phyloP scores from a whole-genome alignment of 768 basidiomycete species.

The Sporobolomyces roseus region DNA sequence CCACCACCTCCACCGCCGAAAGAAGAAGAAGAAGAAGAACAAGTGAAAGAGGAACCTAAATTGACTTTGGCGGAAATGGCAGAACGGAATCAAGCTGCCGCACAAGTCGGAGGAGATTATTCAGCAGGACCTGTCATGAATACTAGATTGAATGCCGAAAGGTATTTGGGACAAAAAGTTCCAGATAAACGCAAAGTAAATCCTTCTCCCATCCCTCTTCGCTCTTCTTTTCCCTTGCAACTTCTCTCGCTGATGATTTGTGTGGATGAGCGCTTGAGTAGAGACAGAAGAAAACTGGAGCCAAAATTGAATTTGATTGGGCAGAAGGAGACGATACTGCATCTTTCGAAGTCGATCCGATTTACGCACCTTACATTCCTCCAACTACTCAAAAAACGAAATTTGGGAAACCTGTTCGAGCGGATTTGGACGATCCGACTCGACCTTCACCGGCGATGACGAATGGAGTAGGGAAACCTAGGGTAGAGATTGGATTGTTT shows the following conservation, averaged over 20 bases:
- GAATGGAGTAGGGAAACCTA: neutral
- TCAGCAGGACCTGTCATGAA: slow-evolving; percentile 18
- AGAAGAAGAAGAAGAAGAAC: neutral
- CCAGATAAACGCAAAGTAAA: slow-evolving; percentile 91
- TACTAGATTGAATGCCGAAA: slow-evolving; percentile 50
- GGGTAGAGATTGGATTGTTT: slow-evolving; percentile 3
- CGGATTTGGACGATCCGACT: slow-evolving; percentile 6
- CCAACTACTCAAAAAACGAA: neutral
- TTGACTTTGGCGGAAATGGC: neutral
- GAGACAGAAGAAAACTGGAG: slow-evolving; percentile 60
- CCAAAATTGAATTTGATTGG: slow-evolving; percentile 99
- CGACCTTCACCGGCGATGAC: slow-evolving; percentile 29
- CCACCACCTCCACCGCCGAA: slow-evolving; percentile 45
- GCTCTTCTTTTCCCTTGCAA: no score
- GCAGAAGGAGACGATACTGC: slow-evolving; percentile 93
- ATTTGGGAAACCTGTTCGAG: slow-evolving; percentile 50
- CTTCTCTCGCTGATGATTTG: neutral
- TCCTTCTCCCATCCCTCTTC: neutral
- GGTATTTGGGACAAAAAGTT: slow-evolving; percentile 82
- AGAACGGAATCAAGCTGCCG: neutral
- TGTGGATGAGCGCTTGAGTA: slow-evolving; percentile 12
- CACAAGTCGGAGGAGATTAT: neutral
- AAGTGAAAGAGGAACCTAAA: neutral
- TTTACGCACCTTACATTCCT: slow-evolving; percentile 38
- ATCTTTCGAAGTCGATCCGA: slow-evolving; percentile 48